Evolutionary conservation across 345 rosid genomes (phyloP).

Genomic region (Eucalyptus victrix): DNA sequence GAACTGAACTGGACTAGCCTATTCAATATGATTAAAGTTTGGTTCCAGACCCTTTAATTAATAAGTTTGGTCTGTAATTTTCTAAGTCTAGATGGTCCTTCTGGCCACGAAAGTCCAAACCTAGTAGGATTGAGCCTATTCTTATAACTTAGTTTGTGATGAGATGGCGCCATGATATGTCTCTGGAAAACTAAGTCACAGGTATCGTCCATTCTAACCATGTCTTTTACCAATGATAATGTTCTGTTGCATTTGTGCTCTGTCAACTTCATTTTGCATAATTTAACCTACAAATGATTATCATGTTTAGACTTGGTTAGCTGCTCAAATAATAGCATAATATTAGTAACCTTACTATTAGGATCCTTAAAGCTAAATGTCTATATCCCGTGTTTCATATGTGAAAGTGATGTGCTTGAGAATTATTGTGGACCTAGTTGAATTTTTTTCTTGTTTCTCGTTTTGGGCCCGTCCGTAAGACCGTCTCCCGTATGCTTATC

Average conservation of each 20-base stretch:
- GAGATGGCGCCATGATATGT: background rate
- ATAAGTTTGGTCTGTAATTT: background rate
- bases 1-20: background rate
- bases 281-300: background rate
- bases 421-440: background rate
- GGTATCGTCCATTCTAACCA: background rate
- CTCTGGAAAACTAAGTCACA: background rate
- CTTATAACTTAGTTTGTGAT: background rate
- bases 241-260: background rate
- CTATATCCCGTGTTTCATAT: background rate
- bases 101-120: background rate
- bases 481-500: background rate
- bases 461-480: background rate
- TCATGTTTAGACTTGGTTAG: background rate
- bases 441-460: background rate
- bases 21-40: background rate
- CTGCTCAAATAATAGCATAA: background rate
- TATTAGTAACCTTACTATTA: background rate
- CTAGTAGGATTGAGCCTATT: background rate
- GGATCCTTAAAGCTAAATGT: background rate
- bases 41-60: background rate
- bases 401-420: background rate
- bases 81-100: background rate
- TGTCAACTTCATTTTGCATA: background rate
- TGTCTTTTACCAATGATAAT: background rate